Conservation (phyloP, 1,284 basidiomycete genomes). For the Cryptococcus sp. region DNA sequence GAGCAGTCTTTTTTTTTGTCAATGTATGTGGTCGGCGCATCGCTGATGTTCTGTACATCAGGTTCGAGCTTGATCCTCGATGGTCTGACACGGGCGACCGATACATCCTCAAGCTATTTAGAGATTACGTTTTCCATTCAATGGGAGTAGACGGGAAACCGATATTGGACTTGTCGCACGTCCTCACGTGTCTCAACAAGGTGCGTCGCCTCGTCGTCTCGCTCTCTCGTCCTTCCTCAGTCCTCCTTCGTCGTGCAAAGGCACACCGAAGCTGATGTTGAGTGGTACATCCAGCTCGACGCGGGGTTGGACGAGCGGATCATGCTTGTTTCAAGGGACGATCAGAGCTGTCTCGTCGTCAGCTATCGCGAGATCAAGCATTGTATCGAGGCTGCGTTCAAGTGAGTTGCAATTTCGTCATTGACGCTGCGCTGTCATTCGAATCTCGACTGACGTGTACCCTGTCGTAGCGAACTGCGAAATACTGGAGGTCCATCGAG, state of each 20-base stretch:
- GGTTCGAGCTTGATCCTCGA: slow-evolving; percentile 89
- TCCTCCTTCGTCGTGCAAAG: no score
- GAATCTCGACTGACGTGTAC: neutral
- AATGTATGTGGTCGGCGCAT: neutral
- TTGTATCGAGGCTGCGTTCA: slow-evolving; percentile 79
- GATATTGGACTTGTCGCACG: slow-evolving; percentile 85
- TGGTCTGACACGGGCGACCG: slow-evolving; percentile 99
- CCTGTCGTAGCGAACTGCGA: neutral
- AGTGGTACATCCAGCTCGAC: slow-evolving; percentile 66
- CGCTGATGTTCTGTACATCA: slow-evolving; percentile 39
- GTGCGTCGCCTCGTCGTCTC: slow-evolving; percentile 51
- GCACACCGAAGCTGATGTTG: neutral
- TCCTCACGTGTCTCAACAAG: slow-evolving; percentile 89
- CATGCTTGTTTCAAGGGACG: slow-evolving; percentile 88
- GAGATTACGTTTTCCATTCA: slow-evolving; percentile 98
- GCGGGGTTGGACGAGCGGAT: slow-evolving; percentile 89
- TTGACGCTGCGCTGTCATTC: neutral
- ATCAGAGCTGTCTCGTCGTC: slow-evolving; percentile 94
- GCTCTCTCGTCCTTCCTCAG: no score
- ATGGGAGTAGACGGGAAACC: slow-evolving; percentile 89
- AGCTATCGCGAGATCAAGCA: slow-evolving; percentile 89
- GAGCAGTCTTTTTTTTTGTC: slow-evolving; percentile 43
- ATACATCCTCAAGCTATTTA: slow-evolving; percentile 97
- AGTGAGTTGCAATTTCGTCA: slow-evolving; percentile 46
- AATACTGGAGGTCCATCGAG: neutral